Conservation (phyloP, 345 rosid genomes). For the Salix koriyanagi region DNA sequence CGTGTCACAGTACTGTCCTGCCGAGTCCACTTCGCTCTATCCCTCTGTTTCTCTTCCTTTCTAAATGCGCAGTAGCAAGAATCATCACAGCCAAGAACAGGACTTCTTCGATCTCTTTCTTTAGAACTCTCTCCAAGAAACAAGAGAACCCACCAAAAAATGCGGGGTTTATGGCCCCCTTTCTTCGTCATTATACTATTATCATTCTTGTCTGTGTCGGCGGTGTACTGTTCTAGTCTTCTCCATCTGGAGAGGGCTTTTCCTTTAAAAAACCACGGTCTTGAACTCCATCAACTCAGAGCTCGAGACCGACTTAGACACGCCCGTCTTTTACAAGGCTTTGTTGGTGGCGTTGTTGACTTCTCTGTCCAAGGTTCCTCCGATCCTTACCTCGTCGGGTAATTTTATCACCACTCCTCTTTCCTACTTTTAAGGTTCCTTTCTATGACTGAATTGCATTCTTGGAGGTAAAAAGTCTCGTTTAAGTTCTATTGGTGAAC, state of each 20-base stretch:
- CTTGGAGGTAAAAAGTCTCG: neutral
- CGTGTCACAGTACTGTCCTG: slow-evolving; percentile 20
- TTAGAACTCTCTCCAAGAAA: neutral
- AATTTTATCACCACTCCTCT: slow-evolving; percentile 9
- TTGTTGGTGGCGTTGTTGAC: slow-evolving; percentile 54
- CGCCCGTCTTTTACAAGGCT: slow-evolving; percentile 60
- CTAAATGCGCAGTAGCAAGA: slow-evolving; percentile 39
- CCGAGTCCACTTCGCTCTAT: neutral
- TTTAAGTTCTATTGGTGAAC: neutral
- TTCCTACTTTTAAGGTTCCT: neutral
- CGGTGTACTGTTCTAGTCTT: slow-evolving; percentile 34
- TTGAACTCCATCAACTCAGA: slow-evolving; percentile 47
- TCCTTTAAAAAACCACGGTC: slow-evolving; percentile 45
- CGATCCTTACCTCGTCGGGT: slow-evolving; percentile 88
- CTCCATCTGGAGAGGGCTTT: slow-evolving; percentile 62
- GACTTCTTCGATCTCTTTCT: slow-evolving; percentile 6
- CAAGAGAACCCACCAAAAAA: slow-evolving; percentile 14
- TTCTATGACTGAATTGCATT: slow-evolving; percentile 1
- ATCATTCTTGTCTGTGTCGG: slow-evolving; percentile 19
- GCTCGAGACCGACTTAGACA: slow-evolving; percentile 73
- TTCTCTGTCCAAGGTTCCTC: slow-evolving; percentile 74
- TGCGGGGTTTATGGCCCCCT: slow-evolving; percentile 22
- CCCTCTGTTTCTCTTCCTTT: neutral
- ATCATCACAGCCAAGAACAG: slow-evolving; percentile 10
- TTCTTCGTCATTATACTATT: slow-evolving; percentile 22